Base-by-base conservation (phyloP, 164 flowering plant species). In the Vitis amurensis region DNA sequence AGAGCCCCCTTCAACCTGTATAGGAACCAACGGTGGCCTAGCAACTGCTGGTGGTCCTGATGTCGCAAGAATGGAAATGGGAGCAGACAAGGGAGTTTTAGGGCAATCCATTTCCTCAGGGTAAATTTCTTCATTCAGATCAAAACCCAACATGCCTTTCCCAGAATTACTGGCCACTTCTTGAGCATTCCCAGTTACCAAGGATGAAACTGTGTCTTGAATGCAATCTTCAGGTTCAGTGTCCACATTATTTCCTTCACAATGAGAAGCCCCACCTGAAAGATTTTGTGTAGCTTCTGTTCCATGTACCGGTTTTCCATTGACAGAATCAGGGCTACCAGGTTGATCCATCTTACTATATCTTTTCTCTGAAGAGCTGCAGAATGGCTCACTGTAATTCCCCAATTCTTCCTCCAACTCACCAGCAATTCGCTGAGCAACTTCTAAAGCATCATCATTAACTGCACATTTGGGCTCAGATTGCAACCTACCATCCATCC, bases 51-150 rank as follows among this genome's bases (percentile, higher is more conserved):
- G 56, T 13, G 56, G 14, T 4, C 14, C 15, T 53, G 56, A 53
- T 2, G 56, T 16, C 2, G 56, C 56, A 14, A 53, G 56, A 53
- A 14, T 15, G 56, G 56, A 53, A 53, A 53, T 53, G n/a, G 56
- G 15, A n/a, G 15, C 17, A 13, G 56, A 53, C n/a, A 15, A 3
- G 16, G 56, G 56, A 53, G 56, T 53, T 14, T 53, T 53, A 13
- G n/a, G 16, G 15, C 59, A 60, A 1, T 60, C 63, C 63, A 60
- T 13, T 60, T 30, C 63, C 48, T 29, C 63, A 14, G n/a, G 47
- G n/a, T 31, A 17, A 60, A 60, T 47, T 8, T 60, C 63, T 3
- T 60, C 63, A 30, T 60, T 60, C 31, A 29, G 63, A 60, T 60
- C 48, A 60, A 60, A 16, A 31, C 3, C 59, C 59, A 57, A 13